Evolutionary conservation across 2,329 filamentous ascomycete genomes (phyloP).

Genomic region (Eutypa lata): DNA sequence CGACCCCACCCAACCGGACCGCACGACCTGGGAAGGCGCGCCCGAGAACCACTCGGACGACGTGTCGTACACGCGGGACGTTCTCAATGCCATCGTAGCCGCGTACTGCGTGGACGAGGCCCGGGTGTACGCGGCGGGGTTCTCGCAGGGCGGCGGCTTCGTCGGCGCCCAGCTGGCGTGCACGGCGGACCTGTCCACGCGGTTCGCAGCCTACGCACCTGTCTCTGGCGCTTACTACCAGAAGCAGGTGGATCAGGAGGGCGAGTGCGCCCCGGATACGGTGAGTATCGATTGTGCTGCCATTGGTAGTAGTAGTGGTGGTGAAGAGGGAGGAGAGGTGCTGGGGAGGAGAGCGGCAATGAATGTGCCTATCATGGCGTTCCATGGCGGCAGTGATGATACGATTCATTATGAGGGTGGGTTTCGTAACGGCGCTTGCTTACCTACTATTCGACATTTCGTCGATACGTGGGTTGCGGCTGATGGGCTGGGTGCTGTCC

Average conservation of each 20-base stretch:
- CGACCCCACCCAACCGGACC: not conserved
- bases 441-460: constrained; percentile 39
- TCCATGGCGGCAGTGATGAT: constrained; percentile 43
- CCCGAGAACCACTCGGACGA: constrained; percentile 10
- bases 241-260: not conserved
- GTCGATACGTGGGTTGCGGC: constrained; percentile 32
- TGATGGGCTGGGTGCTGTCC: constrained; percentile 13
- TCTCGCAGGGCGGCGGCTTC: constrained; percentile 13
- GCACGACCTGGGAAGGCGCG: constrained; percentile 8
- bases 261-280: constrained; percentile 27
- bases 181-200: not conserved
- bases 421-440: constrained; percentile 33
- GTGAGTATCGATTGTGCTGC: constrained; percentile 29
- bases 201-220: constrained; percentile 12
- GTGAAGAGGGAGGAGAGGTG: too few relatives aligned
- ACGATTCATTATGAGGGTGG: constrained; percentile 41
- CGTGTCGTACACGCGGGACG: constrained; percentile 6
- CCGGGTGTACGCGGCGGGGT: constrained; percentile 13
- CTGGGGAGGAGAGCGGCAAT: constrained; percentile 18
- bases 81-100: constrained; percentile 16
- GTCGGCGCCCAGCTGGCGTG: constrained; percentile 8
- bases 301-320: not conserved
- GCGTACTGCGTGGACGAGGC: constrained; percentile 10
- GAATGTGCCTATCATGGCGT: constrained; percentile 41
- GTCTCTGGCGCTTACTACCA: constrained; percentile 12